phyloP scores from a whole-genome alignment of 305 asterid genomes.

The Fraxinus baroniana region DNA sequence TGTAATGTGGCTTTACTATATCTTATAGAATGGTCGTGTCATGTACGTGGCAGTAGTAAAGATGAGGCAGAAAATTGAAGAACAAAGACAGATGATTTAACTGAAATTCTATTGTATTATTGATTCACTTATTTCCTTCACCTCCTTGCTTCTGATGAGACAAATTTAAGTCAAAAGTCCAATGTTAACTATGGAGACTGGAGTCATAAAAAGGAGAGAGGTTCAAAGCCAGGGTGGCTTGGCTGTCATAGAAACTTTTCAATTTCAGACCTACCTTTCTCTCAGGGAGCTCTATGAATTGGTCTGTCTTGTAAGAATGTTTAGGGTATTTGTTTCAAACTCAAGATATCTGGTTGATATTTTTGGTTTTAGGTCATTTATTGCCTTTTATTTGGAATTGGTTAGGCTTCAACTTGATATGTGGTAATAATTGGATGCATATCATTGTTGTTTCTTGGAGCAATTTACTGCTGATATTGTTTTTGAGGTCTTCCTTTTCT shows the following conservation, averaged over 20 bases:
- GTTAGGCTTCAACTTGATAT: not conserved
- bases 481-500: not conserved
- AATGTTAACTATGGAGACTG: not conserved
- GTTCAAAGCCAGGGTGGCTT: too few species aligned
- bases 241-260: not conserved
- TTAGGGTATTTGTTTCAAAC: not conserved
- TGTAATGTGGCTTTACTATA: not conserved
- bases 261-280: not conserved
- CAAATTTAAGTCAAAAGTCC: not conserved
- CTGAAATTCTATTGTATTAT: not conserved
- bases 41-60: not conserved
- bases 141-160: not conserved
- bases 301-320: not conserved
- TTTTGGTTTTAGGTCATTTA: not conserved
- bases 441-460: not conserved
- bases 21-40: not conserved
- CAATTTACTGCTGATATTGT: conserved; percentile 16
- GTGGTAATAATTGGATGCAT: not conserved
- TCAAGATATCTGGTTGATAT: too few species aligned
- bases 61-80: not conserved
- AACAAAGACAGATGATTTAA: not conserved
- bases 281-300: not conserved
- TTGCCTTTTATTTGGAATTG: not conserved
- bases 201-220: not conserved
- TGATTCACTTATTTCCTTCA: not conserved